These are phyloP conservation scores for Pseudogymnoascus sp. DNA, from an alignment of 2,329 filamentous ascomycete species.

Conservation along the genomic window DNA sequence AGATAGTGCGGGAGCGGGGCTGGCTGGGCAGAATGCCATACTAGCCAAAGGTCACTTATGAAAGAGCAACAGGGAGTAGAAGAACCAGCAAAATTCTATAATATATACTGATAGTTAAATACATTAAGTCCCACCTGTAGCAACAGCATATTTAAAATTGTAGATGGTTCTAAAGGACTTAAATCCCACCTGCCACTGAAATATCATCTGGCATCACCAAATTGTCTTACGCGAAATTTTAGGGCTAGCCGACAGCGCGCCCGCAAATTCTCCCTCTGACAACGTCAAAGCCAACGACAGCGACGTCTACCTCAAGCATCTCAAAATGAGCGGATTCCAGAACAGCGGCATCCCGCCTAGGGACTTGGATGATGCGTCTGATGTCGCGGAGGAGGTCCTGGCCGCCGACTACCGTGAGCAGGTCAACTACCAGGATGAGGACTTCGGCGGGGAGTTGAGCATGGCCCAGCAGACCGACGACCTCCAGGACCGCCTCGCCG, in stretches of 20 bases:
- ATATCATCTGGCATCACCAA: slow-evolving; percentile 3
- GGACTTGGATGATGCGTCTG: slow-evolving; percentile 72
- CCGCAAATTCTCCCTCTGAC: slow-evolving; percentile 9
- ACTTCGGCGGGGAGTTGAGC: slow-evolving; percentile 67
- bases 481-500: slow-evolving; percentile 85
- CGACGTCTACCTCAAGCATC: slow-evolving; percentile 10
- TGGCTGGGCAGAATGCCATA: not conserved
- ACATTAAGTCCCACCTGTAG: not conserved
- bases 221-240: slow-evolving; percentile 11
- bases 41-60: not conserved
- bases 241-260: slow-evolving; percentile 7
- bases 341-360: slow-evolving; percentile 55
- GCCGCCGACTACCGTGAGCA: slow-evolving; percentile 96
- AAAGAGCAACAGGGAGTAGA: not conserved
- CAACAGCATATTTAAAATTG: not conserved
- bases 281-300: slow-evolving; percentile 11
- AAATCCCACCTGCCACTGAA: not conserved
- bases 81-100: not conserved
- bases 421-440: slow-evolving; percentile 85
- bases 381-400: slow-evolving; percentile 92
- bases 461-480: slow-evolving; percentile 76
- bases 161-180: not conserved
- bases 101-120: not conserved
- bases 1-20: slow-evolving; percentile 1
- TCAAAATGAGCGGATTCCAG: slow-evolving; percentile 53